Conservation (phyloP, 2,329 filamentous ascomycete species). For the Pseudonectria buxi region DNA sequence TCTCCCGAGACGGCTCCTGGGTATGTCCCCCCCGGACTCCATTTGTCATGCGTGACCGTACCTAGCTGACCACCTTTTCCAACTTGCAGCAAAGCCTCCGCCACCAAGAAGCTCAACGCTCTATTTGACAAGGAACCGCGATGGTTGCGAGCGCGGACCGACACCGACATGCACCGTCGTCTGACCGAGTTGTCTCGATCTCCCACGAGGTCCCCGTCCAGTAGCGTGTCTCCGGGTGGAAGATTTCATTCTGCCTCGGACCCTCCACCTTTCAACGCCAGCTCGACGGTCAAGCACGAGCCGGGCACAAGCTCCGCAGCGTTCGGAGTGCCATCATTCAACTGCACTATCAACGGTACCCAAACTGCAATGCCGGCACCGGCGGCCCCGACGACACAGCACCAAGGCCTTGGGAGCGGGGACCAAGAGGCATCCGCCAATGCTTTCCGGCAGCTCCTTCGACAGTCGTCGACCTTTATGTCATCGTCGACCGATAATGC, state of each 20-base stretch:
- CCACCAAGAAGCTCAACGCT: conserved; percentile 50
- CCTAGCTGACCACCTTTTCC: conserved; percentile 3
- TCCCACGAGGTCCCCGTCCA: conserved; percentile 22
- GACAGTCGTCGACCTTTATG: conserved; percentile 27
- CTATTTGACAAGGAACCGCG: conserved; percentile 53
- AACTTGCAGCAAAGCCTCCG: conserved; percentile 44
- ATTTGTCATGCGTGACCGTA: neutral
- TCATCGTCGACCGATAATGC: conserved; percentile 34
- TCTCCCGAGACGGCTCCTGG: conserved; percentile 38
- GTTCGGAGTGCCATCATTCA: conserved; percentile 17
- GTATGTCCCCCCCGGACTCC: conserved; percentile 24
- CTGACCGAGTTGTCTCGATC: conserved; percentile 39
- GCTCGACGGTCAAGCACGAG: conserved; percentile 8
- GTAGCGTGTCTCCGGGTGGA: conserved; percentile 9
- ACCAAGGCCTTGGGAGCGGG: neutral
- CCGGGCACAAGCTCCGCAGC: conserved; percentile 3
- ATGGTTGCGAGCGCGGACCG: conserved; percentile 47
- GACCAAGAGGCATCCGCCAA: conserved; percentile 9
- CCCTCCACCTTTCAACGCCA: conserved; percentile 11
- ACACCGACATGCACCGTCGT: conserved; percentile 45
- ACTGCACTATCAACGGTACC: conserved; percentile 1
- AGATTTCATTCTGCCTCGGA: conserved; percentile 8
- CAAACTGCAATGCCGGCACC: neutral
- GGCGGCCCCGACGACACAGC: neutral
- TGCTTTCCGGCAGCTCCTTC: conserved; percentile 23